Evolutionary conservation across 2,329 filamentous ascomycete genomes (phyloP).

Genomic region (Cladorrhinum sp.): DNA sequence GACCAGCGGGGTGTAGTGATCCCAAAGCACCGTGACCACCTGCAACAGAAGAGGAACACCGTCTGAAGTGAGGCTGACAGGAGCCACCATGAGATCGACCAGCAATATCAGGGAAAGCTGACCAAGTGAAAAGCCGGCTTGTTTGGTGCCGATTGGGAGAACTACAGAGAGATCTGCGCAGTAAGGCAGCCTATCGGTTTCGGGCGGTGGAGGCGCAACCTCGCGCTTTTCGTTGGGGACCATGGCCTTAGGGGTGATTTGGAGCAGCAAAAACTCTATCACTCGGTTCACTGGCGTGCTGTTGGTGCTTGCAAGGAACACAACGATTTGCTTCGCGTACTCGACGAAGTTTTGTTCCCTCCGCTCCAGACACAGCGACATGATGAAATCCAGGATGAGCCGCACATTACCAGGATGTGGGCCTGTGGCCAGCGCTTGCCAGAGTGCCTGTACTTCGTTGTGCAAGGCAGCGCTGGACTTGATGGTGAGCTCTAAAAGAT

Average conservation of each 20-base stretch:
- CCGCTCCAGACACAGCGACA: conserved; percentile 85
- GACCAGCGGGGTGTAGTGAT: conserved; percentile 91
- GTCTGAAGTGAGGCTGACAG: conserved; percentile 73
- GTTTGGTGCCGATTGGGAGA: conserved; percentile 84
- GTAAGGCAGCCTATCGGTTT: conserved; percentile 76
- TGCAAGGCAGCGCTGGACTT: conserved; percentile 83
- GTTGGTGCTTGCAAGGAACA: conserved; percentile 82
- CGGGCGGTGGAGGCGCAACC: conserved; percentile 65
- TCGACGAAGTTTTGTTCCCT: conserved; percentile 98
- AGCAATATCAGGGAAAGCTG: conserved; percentile 90
- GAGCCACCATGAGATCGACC: conserved; percentile 93
- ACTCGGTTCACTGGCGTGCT: conserved; percentile 79
- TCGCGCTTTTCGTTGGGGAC: conserved; percentile 81
- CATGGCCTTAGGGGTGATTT: conserved; percentile 95
- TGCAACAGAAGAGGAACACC: conserved; percentile 84
- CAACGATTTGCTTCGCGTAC: conserved; percentile 96
- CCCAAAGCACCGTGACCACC: conserved; percentile 91
- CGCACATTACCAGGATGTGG: conserved; percentile 93
- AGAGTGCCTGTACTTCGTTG: conserved; percentile 95
- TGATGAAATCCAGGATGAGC: conserved; percentile 93
- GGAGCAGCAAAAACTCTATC: conserved; percentile 86
- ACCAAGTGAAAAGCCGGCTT: conserved; percentile 85
- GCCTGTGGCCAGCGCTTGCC: conserved; percentile 92
- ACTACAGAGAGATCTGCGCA: conserved; percentile 79
- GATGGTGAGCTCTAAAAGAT: conserved; percentile 94